Evolutionary conservation across 176 grass and related monocot species (phyloP).

Genomic region (Lolium rigidum): DNA sequence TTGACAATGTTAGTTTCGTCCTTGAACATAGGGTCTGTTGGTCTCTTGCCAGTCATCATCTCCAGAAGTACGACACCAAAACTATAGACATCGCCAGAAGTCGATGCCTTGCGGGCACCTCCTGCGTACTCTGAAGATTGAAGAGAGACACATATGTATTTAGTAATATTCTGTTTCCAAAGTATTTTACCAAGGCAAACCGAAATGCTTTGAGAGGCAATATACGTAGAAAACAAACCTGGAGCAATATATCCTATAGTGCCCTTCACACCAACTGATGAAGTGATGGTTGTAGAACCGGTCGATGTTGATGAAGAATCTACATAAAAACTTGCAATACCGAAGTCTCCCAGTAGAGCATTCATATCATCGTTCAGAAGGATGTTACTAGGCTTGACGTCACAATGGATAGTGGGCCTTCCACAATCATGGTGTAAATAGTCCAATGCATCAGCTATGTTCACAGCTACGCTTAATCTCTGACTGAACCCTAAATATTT

Average conservation of each 20-base stretch:
- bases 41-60: neutral
- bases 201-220: too few relatives aligned
- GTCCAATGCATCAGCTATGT: constrained; percentile 45
- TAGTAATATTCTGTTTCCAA: too few relatives aligned
- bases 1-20: neutral
- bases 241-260: constrained; percentile 55
- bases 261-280: constrained; percentile 30
- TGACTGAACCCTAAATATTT: constrained; percentile 40
- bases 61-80: neutral
- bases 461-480: constrained; percentile 15
- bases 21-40: neutral
- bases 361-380: constrained; percentile 52
- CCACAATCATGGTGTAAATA: constrained; percentile 46
- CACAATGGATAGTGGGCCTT: constrained; percentile 42
- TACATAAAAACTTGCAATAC: constrained; percentile 40
- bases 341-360: constrained; percentile 58
- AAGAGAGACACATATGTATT: too few relatives aligned
- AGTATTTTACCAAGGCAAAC: too few relatives aligned
- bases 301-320: neutral
- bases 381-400: constrained; percentile 51
- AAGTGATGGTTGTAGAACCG: neutral
- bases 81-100: neutral
- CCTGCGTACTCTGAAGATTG: neutral
- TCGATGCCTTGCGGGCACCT: neutral
- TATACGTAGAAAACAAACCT: neutral